Conservation (phyloP, 2,329 filamentous ascomycete species). For the Aspergillus brasiliensis region DNA sequence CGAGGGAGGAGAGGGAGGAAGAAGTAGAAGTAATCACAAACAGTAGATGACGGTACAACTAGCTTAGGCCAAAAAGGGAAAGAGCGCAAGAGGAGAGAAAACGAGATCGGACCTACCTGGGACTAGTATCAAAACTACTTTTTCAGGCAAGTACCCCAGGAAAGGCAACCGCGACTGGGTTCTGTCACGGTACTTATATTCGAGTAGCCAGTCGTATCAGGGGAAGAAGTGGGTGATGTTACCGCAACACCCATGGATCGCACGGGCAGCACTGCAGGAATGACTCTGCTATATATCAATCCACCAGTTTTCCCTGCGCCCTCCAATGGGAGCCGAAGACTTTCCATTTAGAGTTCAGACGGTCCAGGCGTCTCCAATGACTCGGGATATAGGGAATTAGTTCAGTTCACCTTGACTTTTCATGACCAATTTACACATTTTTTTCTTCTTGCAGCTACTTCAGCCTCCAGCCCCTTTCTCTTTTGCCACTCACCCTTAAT, state of each 20-base stretch:
- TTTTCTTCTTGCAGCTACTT: background rate
- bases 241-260: slow-evolving; percentile 6
- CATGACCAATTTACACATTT: background rate
- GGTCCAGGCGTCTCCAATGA: background rate
- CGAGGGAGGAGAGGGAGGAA: background rate
- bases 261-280: background rate
- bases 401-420: background rate
- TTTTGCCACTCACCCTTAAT: slow-evolving; percentile 2
- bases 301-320: background rate
- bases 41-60: slow-evolving; percentile 4
- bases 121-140: background rate
- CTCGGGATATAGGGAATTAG: background rate
- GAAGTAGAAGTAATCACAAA: slow-evolving; percentile 7
- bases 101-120: background rate
- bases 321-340: background rate
- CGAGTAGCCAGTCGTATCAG: background rate
- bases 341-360: slow-evolving; percentile 1
- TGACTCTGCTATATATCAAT: slow-evolving; percentile 3
- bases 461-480: slow-evolving; percentile 2
- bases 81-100: background rate
- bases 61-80: slow-evolving; percentile 14
- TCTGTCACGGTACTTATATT: background rate
- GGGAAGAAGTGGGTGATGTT: slow-evolving; percentile 2
- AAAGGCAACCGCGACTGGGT: slow-evolving; percentile 14
- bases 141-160: slow-evolving; percentile 12